Percentiles rank a stretch among this genome's conserved stretches.
phyloP scores from a whole-genome alignment of 2,329 filamentous ascomycete genomes.

The Orbilia quercus region DNA sequence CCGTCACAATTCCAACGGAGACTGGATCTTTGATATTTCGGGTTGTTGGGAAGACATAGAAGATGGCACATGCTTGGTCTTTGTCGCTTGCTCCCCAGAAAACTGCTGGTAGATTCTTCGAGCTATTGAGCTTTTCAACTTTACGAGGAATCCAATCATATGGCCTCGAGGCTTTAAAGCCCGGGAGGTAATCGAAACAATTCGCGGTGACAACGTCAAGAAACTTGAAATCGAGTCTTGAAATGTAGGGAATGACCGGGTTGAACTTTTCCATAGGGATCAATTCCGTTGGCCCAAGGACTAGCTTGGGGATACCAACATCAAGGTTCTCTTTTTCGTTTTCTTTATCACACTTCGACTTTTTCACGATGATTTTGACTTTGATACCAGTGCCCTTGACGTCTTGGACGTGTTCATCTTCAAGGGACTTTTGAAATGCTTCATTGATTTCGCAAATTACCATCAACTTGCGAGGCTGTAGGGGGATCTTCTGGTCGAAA shows the following conservation, averaged over 20 bases:
- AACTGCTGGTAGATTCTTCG: slow-evolving; percentile 23
- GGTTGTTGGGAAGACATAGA: slow-evolving; percentile 31
- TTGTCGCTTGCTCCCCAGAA: slow-evolving; percentile 36
- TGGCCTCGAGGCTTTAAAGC: slow-evolving; percentile 6
- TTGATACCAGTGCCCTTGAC: background rate
- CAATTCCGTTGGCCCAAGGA: slow-evolving; percentile 5
- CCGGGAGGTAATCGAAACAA: slow-evolving; percentile 8
- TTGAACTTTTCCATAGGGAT: slow-evolving; percentile 23
- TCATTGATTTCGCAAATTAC: slow-evolving; percentile 13
- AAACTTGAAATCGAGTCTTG: slow-evolving; percentile 28
- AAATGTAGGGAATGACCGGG: background rate
- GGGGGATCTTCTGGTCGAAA: slow-evolving; percentile 4
- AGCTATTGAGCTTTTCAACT: slow-evolving; percentile 8
- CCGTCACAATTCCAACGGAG: slow-evolving; percentile 31
- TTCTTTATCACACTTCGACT: slow-evolving; percentile 3
- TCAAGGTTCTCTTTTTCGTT: background rate
- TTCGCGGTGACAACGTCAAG: slow-evolving; percentile 25
- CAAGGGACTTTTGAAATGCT: slow-evolving; percentile 17
- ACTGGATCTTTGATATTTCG: slow-evolving; percentile 26
- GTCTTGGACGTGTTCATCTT: slow-evolving; percentile 6
- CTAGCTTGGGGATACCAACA: background rate
- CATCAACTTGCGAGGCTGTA: slow-evolving; percentile 23
- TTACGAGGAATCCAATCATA: slow-evolving; percentile 36
- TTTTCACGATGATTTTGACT: slow-evolving; percentile 2
- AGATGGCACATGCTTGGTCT: slow-evolving; percentile 18